Base-by-base conservation (phyloP, 2,329 filamentous ascomycete species). In the Cercospora beticola region DNA sequence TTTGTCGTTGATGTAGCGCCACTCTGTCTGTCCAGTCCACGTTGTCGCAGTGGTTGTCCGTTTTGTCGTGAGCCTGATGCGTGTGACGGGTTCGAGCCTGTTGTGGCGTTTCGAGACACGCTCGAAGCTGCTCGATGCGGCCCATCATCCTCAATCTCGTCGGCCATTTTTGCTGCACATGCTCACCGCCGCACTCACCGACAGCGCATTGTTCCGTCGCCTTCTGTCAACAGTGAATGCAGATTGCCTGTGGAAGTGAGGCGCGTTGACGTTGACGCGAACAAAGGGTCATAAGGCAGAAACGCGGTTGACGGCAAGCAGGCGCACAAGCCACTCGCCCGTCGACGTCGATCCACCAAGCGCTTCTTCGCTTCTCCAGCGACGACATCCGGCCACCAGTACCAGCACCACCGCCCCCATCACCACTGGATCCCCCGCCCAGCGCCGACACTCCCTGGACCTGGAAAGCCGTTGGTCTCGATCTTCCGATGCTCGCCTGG, bases 81-180 rank as follows among this genome's bases (percentile, higher is more conserved):
- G 62, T 67, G 65, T 66, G 71, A 65, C 46, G 65, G 49, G 43
- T 71, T 69, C 52, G 61, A 68, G 66, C 68, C 66, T 43, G 67
- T 54, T 31, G 72, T 70, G 68, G 70, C 70, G 68, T 66, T 70
- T 52, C 70, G 70, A 65, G 72, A 64, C 59, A 69, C 61, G 54
- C 66, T 64, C 36, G 66, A 66, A 30, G 65, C 62, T 43, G 66
- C 33, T 33, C 58, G 58, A 33, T 59, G 49, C 23, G 70, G 68
- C 21, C 66, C 70, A 65, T 71, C 71, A 52, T 74, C 71, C 64
- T 73, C 68, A 62, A 73, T 76, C 49, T 74, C 74, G 65, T 75
- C 74, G n/a, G 72, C 71, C 72, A 75, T 75, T 1, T 40, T 62
- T 52, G 52, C 21, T 54, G 23, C 52, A 14, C 52, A 36, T 52